Evolutionary conservation across 306 rosid species (phyloP).

Genomic region (Pyrus communis): DNA sequence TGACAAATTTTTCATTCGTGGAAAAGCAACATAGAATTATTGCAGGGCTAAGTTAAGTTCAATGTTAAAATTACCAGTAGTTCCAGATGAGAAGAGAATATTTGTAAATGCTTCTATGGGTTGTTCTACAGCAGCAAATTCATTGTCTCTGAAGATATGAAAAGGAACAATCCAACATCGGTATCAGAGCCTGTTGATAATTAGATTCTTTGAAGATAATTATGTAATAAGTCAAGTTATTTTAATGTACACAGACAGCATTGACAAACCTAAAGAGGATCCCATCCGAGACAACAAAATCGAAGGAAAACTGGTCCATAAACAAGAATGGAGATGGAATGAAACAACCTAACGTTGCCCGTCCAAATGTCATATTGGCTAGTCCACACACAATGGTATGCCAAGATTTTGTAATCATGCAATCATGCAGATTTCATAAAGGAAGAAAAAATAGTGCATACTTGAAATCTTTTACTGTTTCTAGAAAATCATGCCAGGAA

Average conservation of each 20-base stretch:
- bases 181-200: background rate
- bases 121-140: constrained; percentile 64
- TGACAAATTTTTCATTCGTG: background rate
- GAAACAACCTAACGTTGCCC: too few relatives aligned
- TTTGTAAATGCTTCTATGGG: constrained; percentile 63
- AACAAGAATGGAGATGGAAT: background rate
- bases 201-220: background rate
- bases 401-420: too few relatives aligned
- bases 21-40: background rate
- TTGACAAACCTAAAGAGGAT: background rate
- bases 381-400: too few relatives aligned
- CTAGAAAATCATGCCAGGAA: constrained; percentile 77
- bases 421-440: background rate
- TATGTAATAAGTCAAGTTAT: background rate
- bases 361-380: too few relatives aligned
- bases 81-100: constrained; percentile 94
- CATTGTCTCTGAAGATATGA: constrained; percentile 53
- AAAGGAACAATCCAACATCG: background rate
- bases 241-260: background rate
- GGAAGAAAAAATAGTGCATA: constrained; percentile 23
- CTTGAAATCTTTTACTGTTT: constrained; percentile 49
- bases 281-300: background rate
- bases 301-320: background rate
- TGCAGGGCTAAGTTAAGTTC: background rate
- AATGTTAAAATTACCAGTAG: constrained; percentile 55